Evolutionary conservation across 2,329 filamentous ascomycete species (phyloP).

Genomic region (Orbilia ellipsospora): DNA sequence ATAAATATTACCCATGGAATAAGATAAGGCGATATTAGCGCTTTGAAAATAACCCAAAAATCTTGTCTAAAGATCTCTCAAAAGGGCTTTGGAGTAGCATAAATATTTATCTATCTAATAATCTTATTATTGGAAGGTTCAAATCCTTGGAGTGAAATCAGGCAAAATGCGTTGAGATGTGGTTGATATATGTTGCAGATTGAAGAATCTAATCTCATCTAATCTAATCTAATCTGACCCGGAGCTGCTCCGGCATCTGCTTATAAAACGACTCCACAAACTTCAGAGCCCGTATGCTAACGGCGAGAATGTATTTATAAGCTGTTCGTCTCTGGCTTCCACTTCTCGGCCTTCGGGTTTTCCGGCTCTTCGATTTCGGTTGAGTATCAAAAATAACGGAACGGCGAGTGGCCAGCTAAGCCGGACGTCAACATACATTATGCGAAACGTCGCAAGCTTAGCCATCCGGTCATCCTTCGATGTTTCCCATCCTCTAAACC

Average conservation of each 20-base stretch:
- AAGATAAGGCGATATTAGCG: no score
- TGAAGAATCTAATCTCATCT: slow-evolving; percentile 18
- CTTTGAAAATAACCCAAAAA: no score
- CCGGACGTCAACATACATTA: slow-evolving; percentile 2
- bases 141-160: background rate
- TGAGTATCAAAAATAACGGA: no score
- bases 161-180: slow-evolving; percentile 6
- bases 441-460: background rate
- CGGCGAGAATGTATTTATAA: background rate
- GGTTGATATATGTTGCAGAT: slow-evolving; percentile 17
- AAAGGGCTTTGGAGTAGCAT: no score
- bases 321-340: slow-evolving; percentile 15
- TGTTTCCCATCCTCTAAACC: background rate
- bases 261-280: background rate
- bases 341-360: slow-evolving; percentile 19
- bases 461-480: background rate
- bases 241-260: no score
- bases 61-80: no score
- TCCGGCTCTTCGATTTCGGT: background rate
- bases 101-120: no score
- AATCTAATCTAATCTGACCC: slow-evolving; percentile 10
- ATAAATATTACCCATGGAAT: no score
- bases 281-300: background rate
- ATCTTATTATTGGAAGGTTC: no score
- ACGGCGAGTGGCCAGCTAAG: slow-evolving; percentile 21